These are phyloP conservation scores for Solanum piurae DNA, from an alignment of 257 asterid genomes.

Conservation along the genomic window DNA sequence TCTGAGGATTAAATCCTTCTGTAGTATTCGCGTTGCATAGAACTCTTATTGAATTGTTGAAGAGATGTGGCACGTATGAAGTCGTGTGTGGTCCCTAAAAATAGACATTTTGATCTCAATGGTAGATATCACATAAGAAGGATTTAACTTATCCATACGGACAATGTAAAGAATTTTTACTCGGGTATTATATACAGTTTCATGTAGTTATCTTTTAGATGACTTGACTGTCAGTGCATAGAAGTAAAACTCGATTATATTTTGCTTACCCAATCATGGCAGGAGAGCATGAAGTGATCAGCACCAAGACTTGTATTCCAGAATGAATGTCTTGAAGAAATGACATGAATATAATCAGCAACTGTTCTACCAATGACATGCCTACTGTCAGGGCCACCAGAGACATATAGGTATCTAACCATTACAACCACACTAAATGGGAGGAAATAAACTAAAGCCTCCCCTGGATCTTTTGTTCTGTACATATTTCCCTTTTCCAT, in stretches of 20 bases:
- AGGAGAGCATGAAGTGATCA: slow-evolving; percentile 84
- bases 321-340: slow-evolving; percentile 48
- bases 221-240: background rate
- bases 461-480: slow-evolving; percentile 47
- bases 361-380: slow-evolving; percentile 39
- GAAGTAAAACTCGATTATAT: background rate
- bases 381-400: slow-evolving; percentile 23
- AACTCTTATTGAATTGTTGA: slow-evolving; percentile 69
- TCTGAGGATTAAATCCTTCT: slow-evolving; percentile 65
- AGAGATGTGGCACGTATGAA: slow-evolving; percentile 40
- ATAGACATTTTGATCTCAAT: background rate
- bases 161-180: background rate
- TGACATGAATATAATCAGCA: slow-evolving; percentile 44
- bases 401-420: slow-evolving; percentile 53
- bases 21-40: slow-evolving; percentile 75
- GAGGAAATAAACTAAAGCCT: slow-evolving; percentile 68
- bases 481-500: slow-evolving; percentile 48
- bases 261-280: slow-evolving; percentile 76
- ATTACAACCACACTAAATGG: slow-evolving; percentile 65
- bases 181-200: background rate
- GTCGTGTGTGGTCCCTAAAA: slow-evolving; percentile 59
- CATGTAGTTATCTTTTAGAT: background rate
- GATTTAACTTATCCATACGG: background rate
- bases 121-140: background rate
- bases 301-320: slow-evolving; percentile 75